These are phyloP conservation scores for Cystobasidium pallidum DNA, from an alignment of 1,284 basidiomycete species.

Conservation along the genomic window DNA sequence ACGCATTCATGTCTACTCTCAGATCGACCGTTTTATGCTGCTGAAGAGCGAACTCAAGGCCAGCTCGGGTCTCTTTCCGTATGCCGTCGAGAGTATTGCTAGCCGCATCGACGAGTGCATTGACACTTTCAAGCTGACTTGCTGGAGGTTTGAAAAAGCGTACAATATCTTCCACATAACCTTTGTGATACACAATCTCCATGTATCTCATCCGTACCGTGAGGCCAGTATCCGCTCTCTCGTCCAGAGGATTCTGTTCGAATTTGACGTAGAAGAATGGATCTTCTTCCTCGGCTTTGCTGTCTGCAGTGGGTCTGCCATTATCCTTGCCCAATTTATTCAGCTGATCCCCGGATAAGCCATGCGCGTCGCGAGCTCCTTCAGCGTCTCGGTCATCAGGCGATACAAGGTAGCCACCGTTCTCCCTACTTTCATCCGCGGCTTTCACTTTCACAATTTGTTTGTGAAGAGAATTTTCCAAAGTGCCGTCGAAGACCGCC, in stretches of 20 bases:
- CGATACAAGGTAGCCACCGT: constrained; percentile 30
- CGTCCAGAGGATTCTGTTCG: constrained; percentile 90
- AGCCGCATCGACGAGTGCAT: constrained; percentile 70
- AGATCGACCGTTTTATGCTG: constrained; percentile 95
- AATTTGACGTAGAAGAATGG: constrained; percentile 93
- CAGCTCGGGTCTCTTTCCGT: constrained; percentile 91
- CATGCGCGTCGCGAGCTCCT: constrained; percentile 40
- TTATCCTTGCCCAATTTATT: constrained; percentile 48
- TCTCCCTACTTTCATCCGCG: constrained; percentile 43
- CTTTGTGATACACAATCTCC: constrained; percentile 96
- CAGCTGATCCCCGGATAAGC: constrained; percentile 52
- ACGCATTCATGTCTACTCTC: constrained; percentile 91
- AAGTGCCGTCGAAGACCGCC: constrained; percentile 89
- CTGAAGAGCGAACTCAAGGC: constrained; percentile 89
- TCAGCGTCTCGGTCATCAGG: constrained; percentile 44
- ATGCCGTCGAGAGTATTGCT: constrained; percentile 93
- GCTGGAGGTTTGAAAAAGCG: constrained; percentile 93
- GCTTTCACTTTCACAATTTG: constrained; percentile 94
- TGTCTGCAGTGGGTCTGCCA: constrained; percentile 47
- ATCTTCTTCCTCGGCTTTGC: constrained; percentile 58
- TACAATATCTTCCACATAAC: constrained; percentile 90
- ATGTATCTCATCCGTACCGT: constrained; percentile 91
- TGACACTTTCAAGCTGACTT: constrained; percentile 93
- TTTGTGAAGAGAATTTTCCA: constrained; percentile 76
- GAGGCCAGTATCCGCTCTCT: constrained; percentile 87